phyloP scores from a whole-genome alignment of 345 rosid genomes.

The Eucalyptus curtisii region DNA sequence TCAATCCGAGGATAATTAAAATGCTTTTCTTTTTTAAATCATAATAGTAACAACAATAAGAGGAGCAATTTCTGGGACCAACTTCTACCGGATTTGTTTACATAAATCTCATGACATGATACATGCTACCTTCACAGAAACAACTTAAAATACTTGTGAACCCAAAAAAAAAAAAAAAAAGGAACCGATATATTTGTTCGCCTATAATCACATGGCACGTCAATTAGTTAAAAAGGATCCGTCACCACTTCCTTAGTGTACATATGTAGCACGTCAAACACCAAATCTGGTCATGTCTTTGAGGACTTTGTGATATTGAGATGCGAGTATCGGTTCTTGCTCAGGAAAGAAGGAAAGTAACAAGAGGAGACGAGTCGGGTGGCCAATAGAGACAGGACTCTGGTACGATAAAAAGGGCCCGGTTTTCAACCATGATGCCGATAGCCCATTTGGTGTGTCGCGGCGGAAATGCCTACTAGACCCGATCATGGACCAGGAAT shows the following conservation, averaged over 20 bases:
- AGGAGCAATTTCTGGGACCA: neutral
- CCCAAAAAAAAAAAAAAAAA: accelerated
- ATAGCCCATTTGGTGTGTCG: neutral
- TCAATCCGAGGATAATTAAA: neutral
- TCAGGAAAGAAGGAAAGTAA: neutral
- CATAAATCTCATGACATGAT: neutral
- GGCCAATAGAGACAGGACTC: neutral
- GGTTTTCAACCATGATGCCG: neutral
- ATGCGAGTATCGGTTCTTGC: neutral
- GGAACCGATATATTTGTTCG: neutral
- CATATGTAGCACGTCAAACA: neutral
- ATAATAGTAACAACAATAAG: neutral
- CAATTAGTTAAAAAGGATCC: neutral
- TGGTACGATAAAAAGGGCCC: neutral
- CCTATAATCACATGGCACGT: neutral
- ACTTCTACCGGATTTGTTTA: neutral
- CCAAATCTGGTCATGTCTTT: neutral
- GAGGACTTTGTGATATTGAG: neutral
- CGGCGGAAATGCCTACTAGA: neutral
- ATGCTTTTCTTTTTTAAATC: neutral
- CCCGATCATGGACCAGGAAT: neutral
- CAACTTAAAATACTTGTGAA: neutral
- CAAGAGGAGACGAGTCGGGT: too few species aligned
- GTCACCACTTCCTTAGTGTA: neutral
- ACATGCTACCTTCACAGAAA: neutral